Base-by-base conservation (phyloP, 177 flowering plant species). In the Vitis hybrid region DNA sequence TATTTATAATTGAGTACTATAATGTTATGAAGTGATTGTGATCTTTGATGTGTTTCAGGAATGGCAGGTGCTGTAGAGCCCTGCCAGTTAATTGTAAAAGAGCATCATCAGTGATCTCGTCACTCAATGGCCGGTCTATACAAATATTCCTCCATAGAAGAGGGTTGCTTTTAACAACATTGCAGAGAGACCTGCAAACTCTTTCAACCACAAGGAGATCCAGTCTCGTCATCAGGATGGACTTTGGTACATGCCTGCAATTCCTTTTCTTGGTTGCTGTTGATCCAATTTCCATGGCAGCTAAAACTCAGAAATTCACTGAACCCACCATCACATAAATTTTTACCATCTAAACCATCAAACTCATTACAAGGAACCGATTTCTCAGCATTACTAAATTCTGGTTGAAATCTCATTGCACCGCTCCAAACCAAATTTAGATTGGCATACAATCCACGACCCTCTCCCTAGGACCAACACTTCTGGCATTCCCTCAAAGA, bases 71-170 rank as follows among this genome's bases (percentile, higher is more conserved):
- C 27, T 24, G 27, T 24, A 24, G 81, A 64, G 97, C 97, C 78
- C 87, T 80, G 56, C 71, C 71, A 2, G 89, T 81, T 72, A 92
- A 76, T 24, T 71, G 72, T 35, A 89, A 2, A 63, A 94, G 96
- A 72, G 70, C 73, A 67, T 88, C 93, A 82, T 92, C 89, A 7
- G 85, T 86, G 19, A 94, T 83, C 66, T 61, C 79, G 57, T 74
- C 78, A 69, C 52, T 92, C 72, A 89, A 70, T 7, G 91, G 89
- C 52, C 73, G 78, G 65, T 83, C 85, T 2, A 94, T 77, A 70
- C 75, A 78, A 66, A 94, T 86, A 51, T 67, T 82, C 78, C 74
- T 89, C 98, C 98, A 94, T 46, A 89, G 69, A 70, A 86, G 87
- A 12, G 83, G 35, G 67, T 90, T 88, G 67, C 14, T 74, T 57